These are phyloP conservation scores for Termitomyces sp. DNA, from an alignment of 768 basidiomycete genomes.

Conservation along the genomic window DNA sequence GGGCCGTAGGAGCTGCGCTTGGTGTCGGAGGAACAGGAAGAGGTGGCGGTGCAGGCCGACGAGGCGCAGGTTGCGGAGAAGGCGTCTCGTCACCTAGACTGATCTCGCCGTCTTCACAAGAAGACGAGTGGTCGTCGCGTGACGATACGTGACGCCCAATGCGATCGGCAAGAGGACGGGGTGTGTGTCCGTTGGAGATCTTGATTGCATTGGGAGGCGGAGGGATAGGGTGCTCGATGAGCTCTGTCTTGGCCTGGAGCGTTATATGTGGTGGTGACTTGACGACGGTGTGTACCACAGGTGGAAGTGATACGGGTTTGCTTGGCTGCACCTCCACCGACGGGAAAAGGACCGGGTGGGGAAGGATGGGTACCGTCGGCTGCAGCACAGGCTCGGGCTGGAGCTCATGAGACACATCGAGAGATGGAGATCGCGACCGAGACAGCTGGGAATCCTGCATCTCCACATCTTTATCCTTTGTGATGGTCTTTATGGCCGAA, in stretches of 20 bases:
- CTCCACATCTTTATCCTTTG: slow-evolving; percentile 7
- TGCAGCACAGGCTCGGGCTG: background rate
- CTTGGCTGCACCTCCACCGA: background rate
- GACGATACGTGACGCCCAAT: slow-evolving; percentile 2
- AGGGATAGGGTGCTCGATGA: slow-evolving; percentile 17
- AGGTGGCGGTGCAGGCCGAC: background rate
- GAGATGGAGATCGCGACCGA: background rate
- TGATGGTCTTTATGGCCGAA: background rate
- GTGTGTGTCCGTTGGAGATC: background rate
- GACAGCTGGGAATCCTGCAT: background rate
- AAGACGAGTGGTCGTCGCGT: slow-evolving; percentile 23
- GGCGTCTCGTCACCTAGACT: slow-evolving; percentile 22
- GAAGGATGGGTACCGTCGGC: background rate
- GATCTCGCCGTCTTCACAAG: slow-evolving; percentile 57
- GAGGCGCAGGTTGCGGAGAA: slow-evolving; percentile 9
- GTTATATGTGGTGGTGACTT: slow-evolving; percentile 3
- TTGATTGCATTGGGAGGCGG: background rate
- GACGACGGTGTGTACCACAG: background rate
- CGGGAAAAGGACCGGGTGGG: background rate
- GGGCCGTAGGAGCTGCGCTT: slow-evolving; percentile 34
- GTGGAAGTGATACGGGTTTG: background rate
- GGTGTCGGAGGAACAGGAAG: slow-evolving; percentile 15
- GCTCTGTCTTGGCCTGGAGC: slow-evolving; percentile 18
- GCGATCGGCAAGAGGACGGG: slow-evolving; percentile 4
- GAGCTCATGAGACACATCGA: background rate